Evolutionary conservation across 495 filamentous ascomycete species (phyloP).

Genomic region (Bryoglossum gracile): DNA sequence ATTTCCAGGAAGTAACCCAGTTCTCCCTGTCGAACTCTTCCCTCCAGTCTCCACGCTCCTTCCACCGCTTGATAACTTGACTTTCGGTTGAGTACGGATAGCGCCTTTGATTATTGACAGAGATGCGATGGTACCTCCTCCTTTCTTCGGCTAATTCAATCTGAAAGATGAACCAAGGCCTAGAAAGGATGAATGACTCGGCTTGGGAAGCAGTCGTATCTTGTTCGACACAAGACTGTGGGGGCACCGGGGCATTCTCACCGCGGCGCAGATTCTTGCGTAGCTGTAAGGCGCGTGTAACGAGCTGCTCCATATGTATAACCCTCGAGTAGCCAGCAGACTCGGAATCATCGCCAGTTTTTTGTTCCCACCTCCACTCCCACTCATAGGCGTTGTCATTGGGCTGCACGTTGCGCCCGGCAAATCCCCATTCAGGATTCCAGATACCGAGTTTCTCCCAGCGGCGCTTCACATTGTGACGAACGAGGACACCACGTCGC

Average conservation of each 20-base stretch:
- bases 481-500: neutral
- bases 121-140: slow-evolving; percentile 6
- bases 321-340: neutral
- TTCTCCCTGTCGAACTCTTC: slow-evolving; percentile 1
- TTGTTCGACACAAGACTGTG: slow-evolving; percentile 2
- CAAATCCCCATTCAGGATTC: slow-evolving; percentile 19
- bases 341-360: slow-evolving; percentile 1
- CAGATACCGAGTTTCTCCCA: slow-evolving; percentile 19
- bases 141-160: slow-evolving; percentile 10
- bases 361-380: slow-evolving; percentile 6
- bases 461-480: slow-evolving; percentile 10
- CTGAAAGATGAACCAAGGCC: slow-evolving; percentile 16
- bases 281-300: slow-evolving; percentile 1
- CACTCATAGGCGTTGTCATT: slow-evolving; percentile 3
- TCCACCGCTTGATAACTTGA: slow-evolving; percentile 1
- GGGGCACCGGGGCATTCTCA: slow-evolving; percentile 7
- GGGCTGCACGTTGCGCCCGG: slow-evolving; percentile 4
- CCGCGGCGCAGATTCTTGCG: slow-evolving; percentile 4
- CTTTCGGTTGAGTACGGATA: slow-evolving; percentile 1
- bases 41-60: slow-evolving; percentile 14
- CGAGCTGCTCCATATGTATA: neutral
- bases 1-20: slow-evolving; percentile 17
- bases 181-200: slow-evolving; percentile 21
- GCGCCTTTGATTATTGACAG: slow-evolving; percentile 1
- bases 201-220: slow-evolving; percentile 7